Evolutionary conservation across 495 filamentous ascomycete species (phyloP).

Genomic region (Xylaria telfairii): DNA sequence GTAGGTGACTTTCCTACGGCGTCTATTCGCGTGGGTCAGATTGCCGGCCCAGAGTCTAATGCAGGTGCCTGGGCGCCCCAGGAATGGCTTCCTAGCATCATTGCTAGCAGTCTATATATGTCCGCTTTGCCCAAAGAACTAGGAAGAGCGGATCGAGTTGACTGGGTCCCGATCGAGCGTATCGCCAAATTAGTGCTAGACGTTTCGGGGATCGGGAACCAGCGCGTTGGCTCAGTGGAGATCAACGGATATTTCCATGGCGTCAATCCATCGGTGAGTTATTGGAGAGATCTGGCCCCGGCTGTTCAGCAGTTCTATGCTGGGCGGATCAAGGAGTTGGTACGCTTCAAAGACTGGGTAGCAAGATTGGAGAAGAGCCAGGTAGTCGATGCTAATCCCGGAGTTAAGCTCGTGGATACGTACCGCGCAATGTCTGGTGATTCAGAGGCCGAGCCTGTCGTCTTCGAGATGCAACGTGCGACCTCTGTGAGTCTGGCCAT

Average conservation of each 20-base stretch:
- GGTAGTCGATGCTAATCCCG: conserved; percentile 46
- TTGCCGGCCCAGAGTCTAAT: conserved; percentile 50
- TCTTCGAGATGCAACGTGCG: not conserved
- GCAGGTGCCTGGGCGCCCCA: conserved; percentile 56
- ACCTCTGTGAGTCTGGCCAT: not conserved
- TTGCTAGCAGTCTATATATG: conserved; percentile 51
- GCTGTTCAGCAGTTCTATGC: conserved; percentile 46
- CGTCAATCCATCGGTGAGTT: conserved; percentile 46
- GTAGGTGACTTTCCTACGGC: conserved; percentile 42
- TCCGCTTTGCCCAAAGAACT: conserved; percentile 48
- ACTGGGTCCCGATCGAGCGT: conserved; percentile 61
- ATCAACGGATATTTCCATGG: conserved; percentile 52
- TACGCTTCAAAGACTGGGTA: conserved; percentile 51
- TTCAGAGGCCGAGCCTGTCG: not conserved
- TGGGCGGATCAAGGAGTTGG: conserved; percentile 42
- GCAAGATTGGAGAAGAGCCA: conserved; percentile 44
- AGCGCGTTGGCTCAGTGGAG: not conserved
- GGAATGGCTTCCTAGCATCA: conserved; percentile 63
- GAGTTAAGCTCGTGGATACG: conserved; percentile 42
- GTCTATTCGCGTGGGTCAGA: conserved; percentile 59
- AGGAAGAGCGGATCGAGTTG: conserved; percentile 48
- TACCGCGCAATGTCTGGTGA: not conserved
- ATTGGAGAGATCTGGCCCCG: conserved; percentile 45
- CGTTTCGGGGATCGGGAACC: conserved; percentile 36
- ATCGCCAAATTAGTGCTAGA: conserved; percentile 48